A percentile compares a stretch with the other conserved stretches of the same genome.
These are phyloP conservation scores for Macrophomina pseudophaseolina DNA, from an alignment of 2,329 filamentous ascomycete species.

Conservation along the genomic window DNA sequence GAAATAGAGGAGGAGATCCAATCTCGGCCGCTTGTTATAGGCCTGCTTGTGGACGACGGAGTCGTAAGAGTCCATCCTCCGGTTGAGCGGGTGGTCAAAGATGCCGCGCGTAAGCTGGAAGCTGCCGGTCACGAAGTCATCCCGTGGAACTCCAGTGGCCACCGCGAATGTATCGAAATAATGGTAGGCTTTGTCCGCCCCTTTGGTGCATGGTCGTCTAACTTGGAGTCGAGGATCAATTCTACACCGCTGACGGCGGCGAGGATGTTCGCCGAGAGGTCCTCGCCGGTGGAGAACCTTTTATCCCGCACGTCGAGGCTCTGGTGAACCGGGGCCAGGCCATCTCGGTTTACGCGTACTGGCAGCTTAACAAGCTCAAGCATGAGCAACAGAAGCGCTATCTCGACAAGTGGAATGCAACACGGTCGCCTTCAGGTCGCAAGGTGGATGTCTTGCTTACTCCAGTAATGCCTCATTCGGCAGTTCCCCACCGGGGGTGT, in stretches of 20 bases:
- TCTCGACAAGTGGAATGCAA: conserved; percentile 45
- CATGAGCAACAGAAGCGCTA: conserved; percentile 41
- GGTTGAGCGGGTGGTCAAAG: conserved; percentile 37
- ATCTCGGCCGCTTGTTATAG: conserved; percentile 46
- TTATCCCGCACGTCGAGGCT: conserved; percentile 35
- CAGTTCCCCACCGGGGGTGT: conserved; percentile 48
- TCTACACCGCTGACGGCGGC: conserved; percentile 14
- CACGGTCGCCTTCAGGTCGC: conserved; percentile 36
- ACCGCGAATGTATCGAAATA: conserved; percentile 12
- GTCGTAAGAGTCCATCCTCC: conserved; percentile 15
- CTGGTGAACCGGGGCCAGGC: conserved; percentile 36
- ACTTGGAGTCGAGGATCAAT: conserved; percentile 21
- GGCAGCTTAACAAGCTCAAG: conserved; percentile 34
- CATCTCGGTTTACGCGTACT: conserved; percentile 36
- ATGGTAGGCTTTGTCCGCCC: conserved; percentile 7
- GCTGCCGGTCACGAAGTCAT: conserved; percentile 37
- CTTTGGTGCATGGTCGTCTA: background rate
- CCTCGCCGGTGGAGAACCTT: conserved; percentile 39
- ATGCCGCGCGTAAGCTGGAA: conserved; percentile 35
- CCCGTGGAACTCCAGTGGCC: conserved; percentile 40
- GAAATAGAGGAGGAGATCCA: conserved; percentile 60
- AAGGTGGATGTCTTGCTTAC: conserved; percentile 46
- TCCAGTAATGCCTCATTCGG: conserved; percentile 45
- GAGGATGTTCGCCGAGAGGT: conserved; percentile 11
- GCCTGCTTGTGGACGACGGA: conserved; percentile 26